Evolutionary conservation across 108 stramenopile species (phyloP).

Genomic region (Epithemia pelagica): DNA sequence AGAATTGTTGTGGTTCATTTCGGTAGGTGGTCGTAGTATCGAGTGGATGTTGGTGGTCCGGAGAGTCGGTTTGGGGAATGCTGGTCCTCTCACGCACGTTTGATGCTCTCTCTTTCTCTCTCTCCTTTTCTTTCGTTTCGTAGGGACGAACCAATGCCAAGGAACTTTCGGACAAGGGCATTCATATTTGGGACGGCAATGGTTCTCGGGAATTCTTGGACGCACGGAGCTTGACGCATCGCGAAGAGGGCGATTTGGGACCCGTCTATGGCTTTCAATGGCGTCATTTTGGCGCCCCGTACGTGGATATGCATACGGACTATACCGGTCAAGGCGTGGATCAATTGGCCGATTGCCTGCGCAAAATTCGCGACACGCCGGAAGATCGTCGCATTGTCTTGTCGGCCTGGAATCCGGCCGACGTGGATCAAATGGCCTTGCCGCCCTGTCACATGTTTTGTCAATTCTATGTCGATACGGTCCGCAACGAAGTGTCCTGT

Average conservation of each 20-base stretch:
- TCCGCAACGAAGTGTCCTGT: constrained; percentile 92
- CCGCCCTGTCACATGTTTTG: constrained; percentile 99
- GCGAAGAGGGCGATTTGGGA: constrained; percentile 98
- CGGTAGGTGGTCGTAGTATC: constrained; percentile 20
- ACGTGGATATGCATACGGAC: constrained; percentile 94
- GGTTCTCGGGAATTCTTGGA: constrained; percentile 98
- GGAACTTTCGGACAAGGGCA: constrained; percentile 85
- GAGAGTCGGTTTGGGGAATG: background rate
- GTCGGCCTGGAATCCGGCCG: constrained; percentile 98
- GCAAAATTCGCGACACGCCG: constrained; percentile 93
- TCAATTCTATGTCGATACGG: constrained; percentile 96
- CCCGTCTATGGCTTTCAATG: constrained; percentile 99
- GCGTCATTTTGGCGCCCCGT: constrained; percentile 99
- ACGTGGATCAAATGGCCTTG: constrained; percentile 91
- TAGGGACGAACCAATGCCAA: constrained; percentile 95
- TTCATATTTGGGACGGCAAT: constrained; percentile 99
- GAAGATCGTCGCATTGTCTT: constrained; percentile 95
- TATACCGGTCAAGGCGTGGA: constrained; percentile 98
- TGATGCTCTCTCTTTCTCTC: no score
- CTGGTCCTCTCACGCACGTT: background rate
- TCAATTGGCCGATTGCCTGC: constrained; percentile 93
- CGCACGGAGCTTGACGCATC: constrained; percentile 81
- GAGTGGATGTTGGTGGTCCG: background rate
- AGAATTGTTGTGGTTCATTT: constrained; percentile 98
- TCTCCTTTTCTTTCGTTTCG: background rate